Percentiles rank a stretch among this genome's conserved stretches.
These are phyloP conservation scores for Trichoderma sp. DNA, from an alignment of 2,329 filamentous ascomycete species.

Conservation along the genomic window DNA sequence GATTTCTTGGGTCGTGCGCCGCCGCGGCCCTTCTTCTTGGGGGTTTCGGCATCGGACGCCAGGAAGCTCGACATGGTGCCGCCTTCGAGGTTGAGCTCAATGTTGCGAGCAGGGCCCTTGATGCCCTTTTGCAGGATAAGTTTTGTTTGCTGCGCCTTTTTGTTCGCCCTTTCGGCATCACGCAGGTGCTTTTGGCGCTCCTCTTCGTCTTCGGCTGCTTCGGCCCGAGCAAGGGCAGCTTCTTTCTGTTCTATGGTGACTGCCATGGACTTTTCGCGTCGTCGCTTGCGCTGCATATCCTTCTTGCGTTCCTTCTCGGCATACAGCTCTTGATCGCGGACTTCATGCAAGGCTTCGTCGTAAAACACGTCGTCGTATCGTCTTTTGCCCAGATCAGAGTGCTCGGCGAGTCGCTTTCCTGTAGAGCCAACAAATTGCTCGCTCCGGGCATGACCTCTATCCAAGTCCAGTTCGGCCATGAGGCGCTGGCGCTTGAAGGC, in stretches of 20 bases:
- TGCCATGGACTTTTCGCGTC: constrained; percentile 93
- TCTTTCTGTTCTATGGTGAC: constrained; percentile 91
- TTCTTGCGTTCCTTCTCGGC: constrained; percentile 99
- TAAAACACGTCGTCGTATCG: constrained; percentile 78
- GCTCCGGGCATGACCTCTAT: constrained; percentile 64
- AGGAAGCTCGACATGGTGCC: constrained; percentile 85
- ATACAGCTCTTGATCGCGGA: constrained; percentile 84
- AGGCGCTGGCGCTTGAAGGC: constrained; percentile 69
- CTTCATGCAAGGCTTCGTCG: constrained; percentile 78
- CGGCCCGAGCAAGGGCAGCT: constrained; percentile 74
- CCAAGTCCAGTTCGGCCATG: constrained; percentile 62
- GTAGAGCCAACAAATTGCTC: constrained; percentile 60
- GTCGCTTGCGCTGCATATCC: constrained; percentile 97
- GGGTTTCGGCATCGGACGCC: constrained; percentile 59
- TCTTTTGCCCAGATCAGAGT: constrained; percentile 70
- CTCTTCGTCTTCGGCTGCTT: constrained; percentile 76
- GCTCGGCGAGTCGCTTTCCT: constrained; percentile 64
- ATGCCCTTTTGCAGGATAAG: constrained; percentile 83
- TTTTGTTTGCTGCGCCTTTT: constrained; percentile 90
- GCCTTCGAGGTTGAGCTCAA: constrained; percentile 80
- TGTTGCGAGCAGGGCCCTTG: constrained; percentile 69
- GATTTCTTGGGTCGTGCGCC: constrained; percentile 84
- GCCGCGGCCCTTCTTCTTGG: constrained; percentile 58
- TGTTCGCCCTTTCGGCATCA: constrained; percentile 86
- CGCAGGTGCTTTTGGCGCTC: constrained; percentile 79